Evolutionary conservation across 805 yeast genomes (phyloP), one percentile per base, ranked within the genome.

Genomic region (Lipomyces kockii): DNA sequence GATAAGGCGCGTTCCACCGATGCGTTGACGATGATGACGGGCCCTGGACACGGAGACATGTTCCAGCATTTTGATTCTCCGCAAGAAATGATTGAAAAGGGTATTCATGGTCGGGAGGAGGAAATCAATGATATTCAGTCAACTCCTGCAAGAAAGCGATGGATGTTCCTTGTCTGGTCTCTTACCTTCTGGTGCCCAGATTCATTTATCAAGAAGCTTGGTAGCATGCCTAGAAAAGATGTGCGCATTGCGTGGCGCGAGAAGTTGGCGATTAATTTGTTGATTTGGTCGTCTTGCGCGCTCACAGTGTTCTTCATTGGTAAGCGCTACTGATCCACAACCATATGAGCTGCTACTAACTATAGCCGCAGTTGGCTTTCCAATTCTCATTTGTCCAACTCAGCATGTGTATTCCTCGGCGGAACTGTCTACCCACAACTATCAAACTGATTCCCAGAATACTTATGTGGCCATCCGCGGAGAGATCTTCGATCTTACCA

Each of bases 121-220:
- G 76, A 77, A 29, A 68, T 68, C 46, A 62, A 61, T 29, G 58
- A 52, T 11, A 72, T 79, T 0, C 75, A 74, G 3, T 71, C 69
- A 22, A 72, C 82, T 1, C 59, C 72, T 2, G 72, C 76, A 49
- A 74, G 83, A 27, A 74, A 73, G 59, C 64, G 73, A 4, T 80
- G 83, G 83, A 74, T 80, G 72, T 72, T 73, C 54, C 58, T 81
- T 29, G 83, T 80, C 0, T 76, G 77, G 78, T 29, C 72, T 5
- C 72, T 75, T 37, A 81, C 83, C 0, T 80, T 78, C 78, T 80
- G 80, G 79, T 69, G 78, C n/a, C 83, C 83, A 3, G 81, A 81
- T 11, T 59, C 65, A 5, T 70, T 77, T 54, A 75, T 80, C 65
- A 66, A 67, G 64, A 54, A 58, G 14, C n/a, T 78, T 27, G 80